Base-by-base conservation (phyloP, 345 rosid species). In the Eucalyptus cloeziana region DNA sequence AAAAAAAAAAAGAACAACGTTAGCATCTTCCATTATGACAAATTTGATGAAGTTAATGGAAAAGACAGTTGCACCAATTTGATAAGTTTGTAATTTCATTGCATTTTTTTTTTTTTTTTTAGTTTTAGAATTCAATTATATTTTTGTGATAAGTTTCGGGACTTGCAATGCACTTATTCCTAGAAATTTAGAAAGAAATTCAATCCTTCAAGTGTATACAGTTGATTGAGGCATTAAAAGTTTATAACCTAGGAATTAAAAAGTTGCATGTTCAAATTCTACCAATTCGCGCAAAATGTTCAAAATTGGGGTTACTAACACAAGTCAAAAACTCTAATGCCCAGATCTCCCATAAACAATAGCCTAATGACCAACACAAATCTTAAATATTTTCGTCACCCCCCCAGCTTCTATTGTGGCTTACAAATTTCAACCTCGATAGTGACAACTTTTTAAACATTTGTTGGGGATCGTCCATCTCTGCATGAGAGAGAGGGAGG, bases 91-190 rank as follows among this genome's bases (percentile, higher is more conserved):
- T 2, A 1, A 22, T 56, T 2, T 56, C 0, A 56, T 22, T 56
- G 27, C 3, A 56, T 27, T 50, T 52, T 27, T 50, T 52, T 54
- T 22, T 54, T 49, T 51, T 52, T 21, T 56, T 22, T 22, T 22
- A 8, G 60, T 22, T 56, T 56, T 22, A 22, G 11, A 56, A 56
- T 1, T 22, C 27, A 56, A 56, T 56, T 54, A 0, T 54, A 54
- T 22, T 54, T 54, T 54, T 22, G 12, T 54, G 1, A 54, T 54
- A 22, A 54, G 10, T 54, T 51, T 21, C 0, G 8, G 1, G 60
- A 54, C 1, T 21, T 54, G 0, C 0, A 22, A 4, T 54, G 10
- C 25, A 54, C 11, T 54, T 21, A 54, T 54, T 22, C 27, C 1
- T 54, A 54, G 2, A 54, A 54, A 8, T 54, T 54, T 8, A 22